Percentiles rank a stretch among this genome's conserved stretches.
These are phyloP conservation scores for Lyophyllum decastes DNA, from an alignment of 768 basidiomycete genomes.

Conservation along the genomic window DNA sequence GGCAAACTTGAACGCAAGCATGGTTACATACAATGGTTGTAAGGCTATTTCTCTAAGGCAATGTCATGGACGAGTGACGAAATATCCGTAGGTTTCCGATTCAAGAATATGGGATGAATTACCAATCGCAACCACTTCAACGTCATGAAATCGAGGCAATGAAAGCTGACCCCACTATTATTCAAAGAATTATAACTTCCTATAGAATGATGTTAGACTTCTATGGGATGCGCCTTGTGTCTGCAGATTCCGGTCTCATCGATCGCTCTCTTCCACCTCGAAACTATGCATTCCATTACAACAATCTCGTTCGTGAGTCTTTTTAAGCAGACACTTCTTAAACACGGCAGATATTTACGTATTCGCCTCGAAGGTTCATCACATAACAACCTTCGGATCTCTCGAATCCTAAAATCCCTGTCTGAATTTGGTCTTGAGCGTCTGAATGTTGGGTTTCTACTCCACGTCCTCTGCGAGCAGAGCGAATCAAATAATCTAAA, in stretches of 20 bases:
- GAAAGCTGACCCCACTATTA: conserved; percentile 47
- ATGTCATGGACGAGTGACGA: background rate
- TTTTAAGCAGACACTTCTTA: background rate
- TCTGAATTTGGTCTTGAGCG: conserved; percentile 70
- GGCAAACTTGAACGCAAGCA: conserved; percentile 65
- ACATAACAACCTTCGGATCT: conserved; percentile 80
- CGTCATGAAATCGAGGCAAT: conserved; percentile 62
- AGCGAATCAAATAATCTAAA: conserved; percentile 57
- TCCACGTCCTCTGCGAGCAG: conserved; percentile 71
- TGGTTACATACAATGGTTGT: conserved; percentile 82
- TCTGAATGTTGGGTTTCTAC: conserved; percentile 64
- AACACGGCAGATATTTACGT: background rate
- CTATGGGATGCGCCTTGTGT: conserved; percentile 72
- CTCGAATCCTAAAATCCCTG: conserved; percentile 74
- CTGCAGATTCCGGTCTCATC: conserved; percentile 58
- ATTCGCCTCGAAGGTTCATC: conserved; percentile 44
- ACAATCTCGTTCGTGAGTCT: conserved; percentile 66
- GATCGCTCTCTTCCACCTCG: conserved; percentile 49
- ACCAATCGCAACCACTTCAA: conserved; percentile 64
- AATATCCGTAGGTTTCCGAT: conserved; percentile 59
- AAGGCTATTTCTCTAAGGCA: conserved; percentile 26
- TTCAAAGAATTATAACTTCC: conserved; percentile 55
- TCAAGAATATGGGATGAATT: conserved; percentile 74
- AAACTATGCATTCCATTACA: conserved; percentile 56
- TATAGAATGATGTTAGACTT: conserved; percentile 80